Evolutionary conservation across 2,329 filamentous ascomycete species (phyloP), one percentile per base, ranked within the genome.

Genomic region (Amauroascus niger): DNA sequence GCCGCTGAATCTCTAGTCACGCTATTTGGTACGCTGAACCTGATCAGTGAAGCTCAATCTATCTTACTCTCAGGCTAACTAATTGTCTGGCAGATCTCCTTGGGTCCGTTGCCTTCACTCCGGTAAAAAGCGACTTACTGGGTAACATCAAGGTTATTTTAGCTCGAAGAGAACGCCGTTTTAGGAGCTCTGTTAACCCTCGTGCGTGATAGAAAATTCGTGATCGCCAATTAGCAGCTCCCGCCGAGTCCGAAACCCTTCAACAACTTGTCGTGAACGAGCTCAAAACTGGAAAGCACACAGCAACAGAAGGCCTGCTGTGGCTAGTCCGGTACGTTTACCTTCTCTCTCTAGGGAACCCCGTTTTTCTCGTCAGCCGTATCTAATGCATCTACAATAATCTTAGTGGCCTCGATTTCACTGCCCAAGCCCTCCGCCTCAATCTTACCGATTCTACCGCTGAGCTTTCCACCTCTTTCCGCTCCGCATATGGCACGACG

Each of bases 81-180:
- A 6, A 33, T 28, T 1, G 24, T n/a, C 26, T 11, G 11, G 20
- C 20, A 80, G 81, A 83, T 67, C 71, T 82, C 39, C 71, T 84
- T 26, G 80, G 79, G 50, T 78, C 76, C 43, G 80, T 86, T 32
- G 89, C 90, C 60, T 97, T 98, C 74, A 82, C 78, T 52, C 86
- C 88, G 24, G 91, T 97, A 68, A 96, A 95, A 80, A 86, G 74
- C 62, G 93, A 98, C 72, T 87, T 98, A 76, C 71, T 81, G 47
- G 87, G 87, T 69, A 98, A 98, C 74, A 80, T 97, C 74, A 90
- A 89, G 80, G 88, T 93, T 5, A n/a, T n/a, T n/a, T n/a, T n/a
- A 26, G 49, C 16, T 3, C 5, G 37, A 35, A 32, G 22, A 13
- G 14, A 2, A 16, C 24, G 14, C 16, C 6, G 6, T n/a, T 13